Conservation (phyloP, 768 basidiomycete genomes). For the Gloeopeniophorella convolvens region DNA sequence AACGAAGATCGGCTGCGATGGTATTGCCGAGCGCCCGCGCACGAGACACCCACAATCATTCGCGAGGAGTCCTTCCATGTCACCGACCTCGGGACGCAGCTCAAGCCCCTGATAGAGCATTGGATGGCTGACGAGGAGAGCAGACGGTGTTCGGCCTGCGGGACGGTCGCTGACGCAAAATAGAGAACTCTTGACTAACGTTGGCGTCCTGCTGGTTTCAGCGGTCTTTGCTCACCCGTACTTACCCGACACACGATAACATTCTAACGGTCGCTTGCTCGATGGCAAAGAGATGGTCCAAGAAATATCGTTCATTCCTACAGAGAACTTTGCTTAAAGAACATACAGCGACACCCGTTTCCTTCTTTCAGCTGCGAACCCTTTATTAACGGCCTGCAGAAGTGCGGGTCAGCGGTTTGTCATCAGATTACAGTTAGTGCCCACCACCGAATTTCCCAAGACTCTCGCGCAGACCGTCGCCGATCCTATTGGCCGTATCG, state of each 20-base stretch:
- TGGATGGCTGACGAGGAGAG: constrained; percentile 68
- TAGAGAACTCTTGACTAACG: no score
- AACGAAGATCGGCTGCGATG: constrained; percentile 78
- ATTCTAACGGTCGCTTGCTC: no score
- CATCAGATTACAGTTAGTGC: background rate
- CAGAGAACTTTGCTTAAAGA: no score
- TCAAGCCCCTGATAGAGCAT: constrained; percentile 83
- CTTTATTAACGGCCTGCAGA: background rate
- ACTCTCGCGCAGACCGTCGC: constrained; percentile 27
- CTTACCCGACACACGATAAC: no score
- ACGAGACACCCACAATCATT: constrained; percentile 65
- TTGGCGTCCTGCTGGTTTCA: no score
- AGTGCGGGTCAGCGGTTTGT: background rate
- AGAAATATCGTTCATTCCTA: no score
- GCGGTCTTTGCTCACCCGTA: no score
- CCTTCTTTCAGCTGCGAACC: no score
- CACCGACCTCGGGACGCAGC: constrained; percentile 85
- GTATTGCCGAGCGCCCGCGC: constrained; percentile 71
- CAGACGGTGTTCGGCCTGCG: constrained; percentile 69
- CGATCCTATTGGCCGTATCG: constrained; percentile 33
- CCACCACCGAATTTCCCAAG: constrained; percentile 20
- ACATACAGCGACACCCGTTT: no score
- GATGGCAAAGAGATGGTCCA: no score
- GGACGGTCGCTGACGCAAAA: constrained; percentile 52
- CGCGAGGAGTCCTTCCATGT: constrained; percentile 83